These are phyloP conservation scores for Hyparrhenia diplandra DNA, from an alignment of 176 grass and related monocot species.

Conservation along the genomic window DNA sequence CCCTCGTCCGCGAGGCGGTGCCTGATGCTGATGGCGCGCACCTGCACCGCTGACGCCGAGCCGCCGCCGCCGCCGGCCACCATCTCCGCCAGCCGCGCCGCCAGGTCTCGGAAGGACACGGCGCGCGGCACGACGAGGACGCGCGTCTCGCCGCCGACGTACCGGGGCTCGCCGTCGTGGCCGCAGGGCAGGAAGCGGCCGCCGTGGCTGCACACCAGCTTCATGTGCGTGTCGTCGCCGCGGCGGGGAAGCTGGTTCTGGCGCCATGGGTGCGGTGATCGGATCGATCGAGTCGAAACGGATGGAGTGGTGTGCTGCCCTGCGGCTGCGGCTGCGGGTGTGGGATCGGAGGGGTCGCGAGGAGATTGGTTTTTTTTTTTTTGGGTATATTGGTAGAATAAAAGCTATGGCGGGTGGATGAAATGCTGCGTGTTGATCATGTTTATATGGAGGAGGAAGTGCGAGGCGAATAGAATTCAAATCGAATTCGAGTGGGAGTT, in stretches of 20 bases:
- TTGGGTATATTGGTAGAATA: not conserved
- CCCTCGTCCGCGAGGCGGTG: slow-evolving; percentile 29
- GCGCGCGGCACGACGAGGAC: slow-evolving; percentile 26
- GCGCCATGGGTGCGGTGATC: not conserved
- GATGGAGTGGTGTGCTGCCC: not conserved
- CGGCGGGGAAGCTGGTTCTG: not conserved
- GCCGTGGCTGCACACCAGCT: slow-evolving; percentile 35
- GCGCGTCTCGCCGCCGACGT: slow-evolving; percentile 41
- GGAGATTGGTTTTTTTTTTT: not conserved
- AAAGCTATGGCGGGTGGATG: not conserved
- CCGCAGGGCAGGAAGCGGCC: slow-evolving; percentile 19
- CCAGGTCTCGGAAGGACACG: not conserved
- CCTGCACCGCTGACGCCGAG: too few species aligned
- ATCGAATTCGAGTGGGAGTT: not conserved
- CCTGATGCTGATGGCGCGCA: not conserved
- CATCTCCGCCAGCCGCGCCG: not conserved
- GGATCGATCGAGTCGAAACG: not conserved
- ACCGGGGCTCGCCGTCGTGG: not conserved
- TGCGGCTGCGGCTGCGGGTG: too few species aligned
- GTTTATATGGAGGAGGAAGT: not conserved
- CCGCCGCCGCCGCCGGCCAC: not conserved
- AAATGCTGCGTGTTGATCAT: not conserved
- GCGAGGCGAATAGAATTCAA: not conserved
- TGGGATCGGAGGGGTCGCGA: not conserved
- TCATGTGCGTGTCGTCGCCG: not conserved